Evolutionary conservation across 352 stramenopile genomes (phyloP).

Genomic region (Pythium sp.): DNA sequence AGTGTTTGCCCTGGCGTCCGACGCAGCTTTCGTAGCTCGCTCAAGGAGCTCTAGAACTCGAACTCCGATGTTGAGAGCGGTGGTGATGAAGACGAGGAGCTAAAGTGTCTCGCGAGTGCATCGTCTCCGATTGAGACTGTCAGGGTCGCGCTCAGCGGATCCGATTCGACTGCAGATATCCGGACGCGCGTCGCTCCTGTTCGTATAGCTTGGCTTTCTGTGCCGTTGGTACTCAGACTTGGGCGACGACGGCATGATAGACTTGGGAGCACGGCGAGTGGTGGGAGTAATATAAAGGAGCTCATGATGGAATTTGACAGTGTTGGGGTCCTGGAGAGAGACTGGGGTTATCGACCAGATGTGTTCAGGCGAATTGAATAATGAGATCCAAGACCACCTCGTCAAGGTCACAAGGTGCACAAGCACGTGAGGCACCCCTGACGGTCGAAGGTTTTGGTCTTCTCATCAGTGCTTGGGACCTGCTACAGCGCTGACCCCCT

Average conservation of each 20-base stretch:
- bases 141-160: constrained; percentile 2
- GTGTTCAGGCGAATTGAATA: too few relatives aligned
- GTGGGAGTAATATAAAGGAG: neutral
- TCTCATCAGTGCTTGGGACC: too few relatives aligned
- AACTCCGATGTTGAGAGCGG: neutral
- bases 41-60: neutral
- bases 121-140: neutral
- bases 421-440: too few relatives aligned
- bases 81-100: neutral
- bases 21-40: neutral
- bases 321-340: too few relatives aligned
- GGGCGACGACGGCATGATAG: neutral
- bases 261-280: neutral
- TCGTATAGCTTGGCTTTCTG: neutral
- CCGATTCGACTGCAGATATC: neutral
- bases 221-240: neutral
- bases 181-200: neutral
- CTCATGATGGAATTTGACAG: neutral
- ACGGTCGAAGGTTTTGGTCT: too few relatives aligned
- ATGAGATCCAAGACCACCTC: too few relatives aligned
- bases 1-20: neutral
- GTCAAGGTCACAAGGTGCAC: too few relatives aligned
- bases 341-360: too few relatives aligned
- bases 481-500: too few relatives aligned
- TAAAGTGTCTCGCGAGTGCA: neutral